Conservation (phyloP, 345 rosid species). For the Citrus sp. region DNA sequence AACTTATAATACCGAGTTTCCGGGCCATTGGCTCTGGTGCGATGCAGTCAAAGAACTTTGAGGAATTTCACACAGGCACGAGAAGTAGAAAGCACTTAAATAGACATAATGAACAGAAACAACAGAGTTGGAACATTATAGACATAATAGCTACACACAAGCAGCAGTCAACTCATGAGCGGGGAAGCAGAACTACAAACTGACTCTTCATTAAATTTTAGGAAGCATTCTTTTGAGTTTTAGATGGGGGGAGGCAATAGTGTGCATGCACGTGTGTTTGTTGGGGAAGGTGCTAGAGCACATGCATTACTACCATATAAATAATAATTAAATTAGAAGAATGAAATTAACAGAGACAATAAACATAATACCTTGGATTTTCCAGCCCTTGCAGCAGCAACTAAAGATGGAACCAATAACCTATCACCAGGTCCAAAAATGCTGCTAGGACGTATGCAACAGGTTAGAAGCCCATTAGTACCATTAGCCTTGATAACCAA, state of each 20-base stretch:
- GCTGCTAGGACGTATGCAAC: conserved; percentile 90
- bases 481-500: conserved; percentile 69
- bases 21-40: background rate
- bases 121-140: background rate
- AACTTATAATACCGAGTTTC: background rate
- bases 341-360: background rate
- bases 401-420: conserved; percentile 79
- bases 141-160: background rate
- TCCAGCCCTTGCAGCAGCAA: conserved; percentile 80
- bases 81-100: background rate
- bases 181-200: background rate
- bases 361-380: conserved; percentile 65
- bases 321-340: background rate
- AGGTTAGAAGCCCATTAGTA: conserved; percentile 71
- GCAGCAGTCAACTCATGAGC: background rate
- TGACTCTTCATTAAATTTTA: background rate
- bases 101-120: background rate
- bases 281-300: background rate
- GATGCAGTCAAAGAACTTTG: background rate
- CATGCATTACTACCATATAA: background rate
- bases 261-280: background rate
- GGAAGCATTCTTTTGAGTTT: background rate
- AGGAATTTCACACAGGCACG: background rate
- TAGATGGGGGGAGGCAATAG: background rate
- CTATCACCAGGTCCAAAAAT: conserved; percentile 96